A percentile compares a stretch with the other conserved stretches of the same genome.
phyloP scores from a whole-genome alignment of 2,329 filamentous ascomycete species.

The Tothia fuscella region DNA sequence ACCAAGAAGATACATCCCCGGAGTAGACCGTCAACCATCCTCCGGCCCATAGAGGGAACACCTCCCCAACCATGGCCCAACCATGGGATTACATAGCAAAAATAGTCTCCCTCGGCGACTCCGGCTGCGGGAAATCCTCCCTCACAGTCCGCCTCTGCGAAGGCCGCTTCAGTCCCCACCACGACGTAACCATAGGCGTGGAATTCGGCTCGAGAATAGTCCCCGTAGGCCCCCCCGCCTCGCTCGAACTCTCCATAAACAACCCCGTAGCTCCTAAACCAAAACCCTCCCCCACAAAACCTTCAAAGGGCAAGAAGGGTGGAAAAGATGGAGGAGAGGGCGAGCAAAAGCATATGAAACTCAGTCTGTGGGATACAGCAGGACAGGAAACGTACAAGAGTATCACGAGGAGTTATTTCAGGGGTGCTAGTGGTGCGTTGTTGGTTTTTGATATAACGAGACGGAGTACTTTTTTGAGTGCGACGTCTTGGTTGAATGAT shows the following conservation, averaged over 20 bases:
- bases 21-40: slow-evolving; percentile 5
- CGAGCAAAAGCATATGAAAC: slow-evolving; percentile 71
- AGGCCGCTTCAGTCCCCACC: slow-evolving; percentile 84
- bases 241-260: slow-evolving; percentile 43
- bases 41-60: slow-evolving; percentile 9
- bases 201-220: slow-evolving; percentile 93
- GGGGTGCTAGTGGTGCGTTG: slow-evolving; percentile 64
- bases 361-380: slow-evolving; percentile 89
- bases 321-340: slow-evolving; percentile 19
- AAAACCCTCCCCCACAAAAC: slow-evolving; percentile 9
- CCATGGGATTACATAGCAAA: slow-evolving; percentile 99
- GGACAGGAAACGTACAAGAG: slow-evolving; percentile 97
- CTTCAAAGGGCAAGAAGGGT: slow-evolving; percentile 5
- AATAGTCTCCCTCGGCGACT: slow-evolving; percentile 94
- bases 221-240: slow-evolving; percentile 74
- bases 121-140: slow-evolving; percentile 85
- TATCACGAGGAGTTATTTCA: slow-evolving; percentile 88
- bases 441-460: slow-evolving; percentile 93
- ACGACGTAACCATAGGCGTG: slow-evolving; percentile 95
- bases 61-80: slow-evolving; percentile 33
- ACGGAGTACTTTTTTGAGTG: slow-evolving; percentile 72
- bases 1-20: too few species aligned
- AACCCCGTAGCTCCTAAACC: slow-evolving; percentile 27
- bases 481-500: slow-evolving; percentile 88
- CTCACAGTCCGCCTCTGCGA: slow-evolving; percentile 93